A percentile compares a stretch with the other conserved stretches of the same genome.
These are phyloP conservation scores for Metroxylon sagu DNA, from an alignment of 176 grass and related monocot species.

Conservation along the genomic window DNA sequence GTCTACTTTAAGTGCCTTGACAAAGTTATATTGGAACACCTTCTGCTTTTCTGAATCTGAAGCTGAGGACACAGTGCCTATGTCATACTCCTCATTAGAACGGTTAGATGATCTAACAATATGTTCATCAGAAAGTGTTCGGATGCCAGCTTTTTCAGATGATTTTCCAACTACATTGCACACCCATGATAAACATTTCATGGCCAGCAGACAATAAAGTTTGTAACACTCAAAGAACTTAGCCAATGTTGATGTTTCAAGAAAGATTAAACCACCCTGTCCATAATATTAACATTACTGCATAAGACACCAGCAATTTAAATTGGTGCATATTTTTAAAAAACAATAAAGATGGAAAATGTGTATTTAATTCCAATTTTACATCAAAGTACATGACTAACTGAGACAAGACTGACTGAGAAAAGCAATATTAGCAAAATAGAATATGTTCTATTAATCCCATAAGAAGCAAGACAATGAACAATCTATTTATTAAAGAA, in stretches of 20 bases:
- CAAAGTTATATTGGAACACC: conserved; percentile 15
- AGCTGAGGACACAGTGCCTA: conserved; percentile 20
- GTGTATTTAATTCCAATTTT: too few relatives aligned
- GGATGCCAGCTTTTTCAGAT: too few relatives aligned
- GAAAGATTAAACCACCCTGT: conserved; percentile 77
- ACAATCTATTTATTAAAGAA: too few relatives aligned
- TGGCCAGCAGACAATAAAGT: conserved; percentile 41
- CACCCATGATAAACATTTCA: conserved; percentile 15
- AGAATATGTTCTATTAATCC: too few relatives aligned
- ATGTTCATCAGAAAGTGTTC: too few relatives aligned
- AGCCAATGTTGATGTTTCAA: conserved; percentile 65
- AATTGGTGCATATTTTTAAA: too few relatives aligned
- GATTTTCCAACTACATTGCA: neutral
- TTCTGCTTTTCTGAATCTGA: conserved; percentile 32
- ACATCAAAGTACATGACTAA: too few relatives aligned
- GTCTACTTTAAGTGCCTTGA: conserved; percentile 46
- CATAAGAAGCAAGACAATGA: too few relatives aligned
- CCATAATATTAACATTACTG: conserved; percentile 23
- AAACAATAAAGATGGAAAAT: too few relatives aligned
- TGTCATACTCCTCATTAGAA: conserved; percentile 9
- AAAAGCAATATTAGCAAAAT: too few relatives aligned
- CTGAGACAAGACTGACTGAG: too few relatives aligned
- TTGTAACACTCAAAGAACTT: conserved; percentile 55
- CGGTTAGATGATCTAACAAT: too few relatives aligned
- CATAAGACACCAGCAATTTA: conserved; percentile 7